These are phyloP conservation scores for Aspergillus cristatus DNA, from an alignment of 495 filamentous ascomycete species.

Conservation along the genomic window DNA sequence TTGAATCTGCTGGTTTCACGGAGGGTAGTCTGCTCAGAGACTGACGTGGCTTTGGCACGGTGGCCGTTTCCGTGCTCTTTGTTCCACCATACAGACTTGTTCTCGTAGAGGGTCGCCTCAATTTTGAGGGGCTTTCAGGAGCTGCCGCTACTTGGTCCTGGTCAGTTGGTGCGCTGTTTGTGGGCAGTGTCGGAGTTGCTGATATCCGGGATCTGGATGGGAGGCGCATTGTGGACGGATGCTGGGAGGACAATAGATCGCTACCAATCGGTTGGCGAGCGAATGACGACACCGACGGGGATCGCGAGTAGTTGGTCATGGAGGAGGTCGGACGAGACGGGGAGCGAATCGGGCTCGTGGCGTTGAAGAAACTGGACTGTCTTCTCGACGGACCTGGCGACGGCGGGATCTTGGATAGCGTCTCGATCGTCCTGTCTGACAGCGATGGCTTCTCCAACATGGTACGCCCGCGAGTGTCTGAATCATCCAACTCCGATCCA, in stretches of 20 bases:
- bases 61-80: constrained; percentile 35
- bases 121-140: constrained; percentile 20
- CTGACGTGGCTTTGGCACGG: constrained; percentile 43
- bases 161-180: constrained; percentile 9
- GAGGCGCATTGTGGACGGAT: constrained; percentile 20
- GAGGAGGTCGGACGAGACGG: constrained; percentile 47
- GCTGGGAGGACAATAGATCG: constrained; percentile 15
- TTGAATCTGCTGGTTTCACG: constrained; percentile 40
- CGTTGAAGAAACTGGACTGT: constrained; percentile 53
- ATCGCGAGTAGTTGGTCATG: constrained; percentile 39
- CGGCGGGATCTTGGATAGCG: constrained; percentile 52
- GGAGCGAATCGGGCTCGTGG: constrained; percentile 47
- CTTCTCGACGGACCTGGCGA: constrained; percentile 50
- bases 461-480: constrained; percentile 24
- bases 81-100: constrained; percentile 28
- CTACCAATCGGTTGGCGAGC: constrained; percentile 21
- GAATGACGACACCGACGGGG: constrained; percentile 38
- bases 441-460: constrained; percentile 41
- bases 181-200: constrained; percentile 10
- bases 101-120: constrained; percentile 17
- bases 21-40: constrained; percentile 46
- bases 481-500: constrained; percentile 3
- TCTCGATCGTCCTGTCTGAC: constrained; percentile 62
- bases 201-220: constrained; percentile 23
- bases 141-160: constrained; percentile 4